Percentiles rank a stretch among this genome's conserved stretches.
phyloP scores from a whole-genome alignment of 2,329 filamentous ascomycete genomes.

The Polytolypa hystricis region DNA sequence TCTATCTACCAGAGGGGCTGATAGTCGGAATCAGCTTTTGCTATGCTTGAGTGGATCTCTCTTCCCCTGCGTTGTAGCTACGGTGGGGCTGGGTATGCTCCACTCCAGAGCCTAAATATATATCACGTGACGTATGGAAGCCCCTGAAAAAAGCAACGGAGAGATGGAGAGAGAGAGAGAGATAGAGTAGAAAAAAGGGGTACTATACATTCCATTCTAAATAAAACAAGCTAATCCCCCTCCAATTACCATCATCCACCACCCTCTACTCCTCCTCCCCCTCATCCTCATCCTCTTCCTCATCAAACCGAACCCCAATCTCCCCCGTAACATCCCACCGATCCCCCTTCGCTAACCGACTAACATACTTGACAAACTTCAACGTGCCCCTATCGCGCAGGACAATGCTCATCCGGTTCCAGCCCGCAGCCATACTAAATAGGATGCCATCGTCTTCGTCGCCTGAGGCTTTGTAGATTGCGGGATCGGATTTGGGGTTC shows the following conservation, averaged over 20 bases:
- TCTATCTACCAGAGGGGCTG: too few species aligned
- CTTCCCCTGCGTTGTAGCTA: too few species aligned
- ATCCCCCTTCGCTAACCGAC: constrained; percentile 68
- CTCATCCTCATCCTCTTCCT: constrained; percentile 29
- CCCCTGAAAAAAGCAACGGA: too few species aligned
- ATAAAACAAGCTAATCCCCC: too few species aligned
- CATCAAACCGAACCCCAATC: constrained; percentile 57
- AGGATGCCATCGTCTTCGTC: constrained; percentile 65
- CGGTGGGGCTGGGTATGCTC: too few species aligned
- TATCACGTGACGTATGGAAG: too few species aligned
- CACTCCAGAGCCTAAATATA: too few species aligned
- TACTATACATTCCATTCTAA: not conserved
- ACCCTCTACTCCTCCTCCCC: constrained; percentile 18
- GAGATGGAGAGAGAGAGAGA: not conserved
- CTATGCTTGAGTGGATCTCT: too few species aligned
- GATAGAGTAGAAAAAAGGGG: not conserved
- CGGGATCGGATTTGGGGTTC: constrained; percentile 52
- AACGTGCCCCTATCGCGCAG: constrained; percentile 75
- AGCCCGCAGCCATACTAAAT: constrained; percentile 58
- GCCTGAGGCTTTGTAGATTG: constrained; percentile 65
- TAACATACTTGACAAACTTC: constrained; percentile 95
- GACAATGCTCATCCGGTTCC: constrained; percentile 89
- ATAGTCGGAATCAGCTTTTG: too few species aligned
- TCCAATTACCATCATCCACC: constrained; percentile 7
- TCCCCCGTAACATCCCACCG: constrained; percentile 81